These are phyloP conservation scores for Angomonas ambiguus DNA, from an alignment of 208 protist genomes.

Conservation along the genomic window DNA sequence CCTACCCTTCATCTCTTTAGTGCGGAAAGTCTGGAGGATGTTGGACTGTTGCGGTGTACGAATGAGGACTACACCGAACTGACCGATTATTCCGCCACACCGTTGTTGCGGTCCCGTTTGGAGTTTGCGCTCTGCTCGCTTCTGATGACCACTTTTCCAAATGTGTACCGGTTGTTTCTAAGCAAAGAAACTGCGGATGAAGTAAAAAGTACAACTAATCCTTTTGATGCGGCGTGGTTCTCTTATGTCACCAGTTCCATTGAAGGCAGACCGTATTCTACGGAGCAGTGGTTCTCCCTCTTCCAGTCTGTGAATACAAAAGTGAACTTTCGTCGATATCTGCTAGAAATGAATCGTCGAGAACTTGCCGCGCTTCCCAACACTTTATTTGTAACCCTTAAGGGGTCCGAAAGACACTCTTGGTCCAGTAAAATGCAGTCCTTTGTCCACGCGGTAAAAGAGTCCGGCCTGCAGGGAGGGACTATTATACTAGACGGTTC, in stretches of 20 bases:
- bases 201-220: neutral
- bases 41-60: constrained; percentile 18
- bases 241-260: neutral
- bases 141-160: neutral
- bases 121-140: constrained; percentile 13
- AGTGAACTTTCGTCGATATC: neutral
- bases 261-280: neutral
- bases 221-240: neutral
- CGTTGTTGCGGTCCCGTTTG: constrained; percentile 6
- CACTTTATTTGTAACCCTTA: constrained; percentile 27
- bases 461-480: constrained; percentile 18
- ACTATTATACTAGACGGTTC: constrained; percentile 62
- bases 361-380: constrained; percentile 17
- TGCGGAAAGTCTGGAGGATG: constrained; percentile 20
- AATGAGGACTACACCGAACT: neutral
- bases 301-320: neutral
- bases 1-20: constrained; percentile 37
- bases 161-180: neutral
- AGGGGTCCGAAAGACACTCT: constrained; percentile 6
- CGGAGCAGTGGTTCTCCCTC: neutral
- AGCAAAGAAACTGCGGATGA: neutral
- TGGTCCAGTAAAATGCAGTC: constrained; percentile 10
- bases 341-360: constrained; percentile 19
- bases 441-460: constrained; percentile 26
- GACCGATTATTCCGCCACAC: neutral